A percentile compares a stretch with the other conserved stretches of the same genome.
Conservation (phyloP, 2,329 filamentous ascomycete species). For the Xylariomycetidae sp. region DNA sequence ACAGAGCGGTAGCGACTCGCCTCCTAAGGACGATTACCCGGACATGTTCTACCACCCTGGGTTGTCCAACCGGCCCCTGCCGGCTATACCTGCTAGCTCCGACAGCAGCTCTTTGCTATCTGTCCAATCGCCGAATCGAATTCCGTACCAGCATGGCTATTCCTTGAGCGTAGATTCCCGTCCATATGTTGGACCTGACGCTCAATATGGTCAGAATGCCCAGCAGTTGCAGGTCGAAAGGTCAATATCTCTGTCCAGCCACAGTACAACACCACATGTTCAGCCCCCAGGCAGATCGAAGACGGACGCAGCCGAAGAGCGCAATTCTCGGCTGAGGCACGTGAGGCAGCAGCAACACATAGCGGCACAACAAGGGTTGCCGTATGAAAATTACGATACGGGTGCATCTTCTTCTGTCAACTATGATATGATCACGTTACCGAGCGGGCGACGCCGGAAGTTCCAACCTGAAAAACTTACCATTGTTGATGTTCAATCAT, state of each 20-base stretch:
- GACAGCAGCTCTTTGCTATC: constrained; percentile 54
- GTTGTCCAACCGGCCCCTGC: constrained; percentile 61
- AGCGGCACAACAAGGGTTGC: constrained; percentile 44
- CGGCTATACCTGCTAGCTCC: constrained; percentile 56
- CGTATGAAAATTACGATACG: constrained; percentile 54
- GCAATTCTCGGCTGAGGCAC: constrained; percentile 43
- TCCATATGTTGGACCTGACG: constrained; percentile 42
- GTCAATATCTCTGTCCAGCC: constrained; percentile 78
- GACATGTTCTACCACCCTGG: constrained; percentile 95
- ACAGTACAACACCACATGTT: constrained; percentile 74
- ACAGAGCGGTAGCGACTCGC: constrained; percentile 60
- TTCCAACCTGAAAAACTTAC: constrained; percentile 84
- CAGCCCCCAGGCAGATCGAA: constrained; percentile 84
- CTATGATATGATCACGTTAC: constrained; percentile 81
- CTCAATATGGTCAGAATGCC: constrained; percentile 40
- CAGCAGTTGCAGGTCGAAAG: constrained; percentile 53
- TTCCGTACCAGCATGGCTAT: constrained; percentile 44
- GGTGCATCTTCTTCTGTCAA: constrained; percentile 51
- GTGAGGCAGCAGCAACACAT: constrained; percentile 52
- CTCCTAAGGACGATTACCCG: constrained; percentile 67
- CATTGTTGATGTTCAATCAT: constrained; percentile 75
- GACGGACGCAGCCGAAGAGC: constrained; percentile 80
- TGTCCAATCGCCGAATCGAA: constrained; percentile 40
- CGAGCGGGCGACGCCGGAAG: constrained; percentile 71
- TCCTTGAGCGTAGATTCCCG: constrained; percentile 45